These are phyloP conservation scores for Solidago caesia DNA, from an alignment of 129 eudicot genomes.

Conservation along the genomic window DNA sequence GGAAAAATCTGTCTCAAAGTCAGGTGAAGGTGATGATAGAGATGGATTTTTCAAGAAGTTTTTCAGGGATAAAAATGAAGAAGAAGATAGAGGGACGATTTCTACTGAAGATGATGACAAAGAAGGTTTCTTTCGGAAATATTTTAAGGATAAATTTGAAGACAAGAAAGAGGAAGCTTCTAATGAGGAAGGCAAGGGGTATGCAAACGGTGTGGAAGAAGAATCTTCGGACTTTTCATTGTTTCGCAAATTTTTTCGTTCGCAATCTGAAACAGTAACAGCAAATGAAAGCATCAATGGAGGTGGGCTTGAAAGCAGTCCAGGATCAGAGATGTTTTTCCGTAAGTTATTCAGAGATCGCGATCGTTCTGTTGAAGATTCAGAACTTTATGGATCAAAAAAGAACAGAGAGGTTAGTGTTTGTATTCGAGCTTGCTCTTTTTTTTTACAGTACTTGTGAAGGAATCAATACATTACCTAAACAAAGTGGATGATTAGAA, in stretches of 20 bases:
- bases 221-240: conserved; percentile 74
- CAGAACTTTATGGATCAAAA: conserved; percentile 83
- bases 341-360: conserved; percentile 92
- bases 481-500: conserved; percentile 2
- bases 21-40: conserved; percentile 74
- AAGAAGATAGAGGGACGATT: conserved; percentile 50
- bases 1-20: conserved; percentile 54
- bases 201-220: conserved; percentile 73
- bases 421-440: not conserved
- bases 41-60: conserved; percentile 79
- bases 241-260: conserved; percentile 78
- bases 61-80: conserved; percentile 82
- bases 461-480: conserved; percentile 4
- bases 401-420: conserved; percentile 74
- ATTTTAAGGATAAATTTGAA: conserved; percentile 74
- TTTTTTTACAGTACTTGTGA: conserved; percentile 9
- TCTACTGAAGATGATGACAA: conserved; percentile 65
- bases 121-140: conserved; percentile 78
- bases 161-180: conserved; percentile 65
- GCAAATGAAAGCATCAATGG: conserved; percentile 44
- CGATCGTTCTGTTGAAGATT: conserved; percentile 93
- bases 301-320: conserved; percentile 81
- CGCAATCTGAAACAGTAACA: conserved; percentile 63
- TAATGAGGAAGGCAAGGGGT: conserved; percentile 55
- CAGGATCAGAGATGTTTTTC: conserved; percentile 92